Percentiles rank a stretch among this genome's conserved stretches.
These are phyloP conservation scores for Xylaria sp. DNA, from an alignment of 2,329 filamentous ascomycete genomes.

Conservation along the genomic window DNA sequence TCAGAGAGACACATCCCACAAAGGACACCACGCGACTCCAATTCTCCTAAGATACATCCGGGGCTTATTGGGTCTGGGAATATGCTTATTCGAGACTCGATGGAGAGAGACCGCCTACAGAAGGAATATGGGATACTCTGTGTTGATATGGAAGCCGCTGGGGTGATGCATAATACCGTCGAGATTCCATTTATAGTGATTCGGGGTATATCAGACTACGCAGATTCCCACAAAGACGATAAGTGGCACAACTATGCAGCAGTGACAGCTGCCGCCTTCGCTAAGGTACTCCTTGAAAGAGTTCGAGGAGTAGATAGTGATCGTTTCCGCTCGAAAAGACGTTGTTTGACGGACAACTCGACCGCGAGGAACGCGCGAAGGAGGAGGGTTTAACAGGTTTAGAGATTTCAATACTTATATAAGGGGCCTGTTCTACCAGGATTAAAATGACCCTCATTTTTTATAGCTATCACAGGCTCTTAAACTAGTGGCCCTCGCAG, in stretches of 20 bases:
- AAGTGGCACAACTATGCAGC: slow-evolving; percentile 12
- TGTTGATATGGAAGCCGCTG: slow-evolving; percentile 18
- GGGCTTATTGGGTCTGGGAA: slow-evolving; percentile 6
- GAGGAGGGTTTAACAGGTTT: no score
- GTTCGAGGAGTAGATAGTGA: no score
- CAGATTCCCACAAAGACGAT: slow-evolving; percentile 5
- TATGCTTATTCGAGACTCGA: slow-evolving; percentile 1
- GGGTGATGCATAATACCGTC: not conserved
- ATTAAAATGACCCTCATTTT: no score
- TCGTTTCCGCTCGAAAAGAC: no score
- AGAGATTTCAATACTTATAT: no score
- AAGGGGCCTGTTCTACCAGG: no score
- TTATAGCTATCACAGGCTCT: no score
- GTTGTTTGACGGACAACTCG: no score
- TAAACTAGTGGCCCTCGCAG: no score
- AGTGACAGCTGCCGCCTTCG: not conserved
- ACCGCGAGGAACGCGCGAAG: no score
- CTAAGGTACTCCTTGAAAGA: no score
- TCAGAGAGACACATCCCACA: not conserved
- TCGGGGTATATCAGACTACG: slow-evolving; percentile 9
- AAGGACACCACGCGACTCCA: not conserved
- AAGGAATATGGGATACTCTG: not conserved
- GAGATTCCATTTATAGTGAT: not conserved
- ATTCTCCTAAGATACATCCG: not conserved
- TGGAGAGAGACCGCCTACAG: not conserved